These are phyloP conservation scores for Paecilomyces sp. DNA, from an alignment of 2,329 filamentous ascomycete genomes.

Conservation along the genomic window DNA sequence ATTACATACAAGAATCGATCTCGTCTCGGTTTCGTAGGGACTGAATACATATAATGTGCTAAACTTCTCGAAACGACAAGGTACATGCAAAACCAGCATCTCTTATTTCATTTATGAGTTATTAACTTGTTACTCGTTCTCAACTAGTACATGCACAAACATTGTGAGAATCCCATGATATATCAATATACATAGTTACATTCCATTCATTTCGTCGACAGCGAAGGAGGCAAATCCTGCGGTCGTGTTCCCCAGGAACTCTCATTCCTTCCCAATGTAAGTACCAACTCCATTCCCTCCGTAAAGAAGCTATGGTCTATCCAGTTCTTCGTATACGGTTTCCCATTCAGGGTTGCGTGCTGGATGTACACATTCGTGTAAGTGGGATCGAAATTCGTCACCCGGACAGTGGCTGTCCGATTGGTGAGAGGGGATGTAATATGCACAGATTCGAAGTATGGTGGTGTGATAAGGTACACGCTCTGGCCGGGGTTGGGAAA, in stretches of 20 bases:
- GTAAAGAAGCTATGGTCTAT: conserved; percentile 58
- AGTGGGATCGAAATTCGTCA: conserved; percentile 50
- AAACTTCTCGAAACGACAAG: too few species aligned
- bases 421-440: conserved; percentile 50
- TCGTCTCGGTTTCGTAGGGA: too few species aligned
- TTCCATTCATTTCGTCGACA: conserved; percentile 10
- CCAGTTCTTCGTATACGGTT: conserved; percentile 55
- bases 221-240: conserved; percentile 56
- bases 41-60: too few species aligned
- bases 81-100: too few species aligned
- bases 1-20: too few species aligned
- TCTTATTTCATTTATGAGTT: too few species aligned
- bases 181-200: background rate
- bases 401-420: conserved; percentile 50
- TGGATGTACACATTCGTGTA: conserved; percentile 56
- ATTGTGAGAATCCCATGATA: background rate
- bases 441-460: conserved; percentile 52
- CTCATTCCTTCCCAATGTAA: conserved; percentile 54
- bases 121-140: background rate
- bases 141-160: background rate
- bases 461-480: conserved; percentile 59
- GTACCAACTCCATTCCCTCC: conserved; percentile 54
- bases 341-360: conserved; percentile 53
- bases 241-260: conserved; percentile 56
- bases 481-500: conserved; percentile 59